These are phyloP conservation scores for Mycena albidolilacea DNA, from an alignment of 768 basidiomycete genomes.

Conservation along the genomic window DNA sequence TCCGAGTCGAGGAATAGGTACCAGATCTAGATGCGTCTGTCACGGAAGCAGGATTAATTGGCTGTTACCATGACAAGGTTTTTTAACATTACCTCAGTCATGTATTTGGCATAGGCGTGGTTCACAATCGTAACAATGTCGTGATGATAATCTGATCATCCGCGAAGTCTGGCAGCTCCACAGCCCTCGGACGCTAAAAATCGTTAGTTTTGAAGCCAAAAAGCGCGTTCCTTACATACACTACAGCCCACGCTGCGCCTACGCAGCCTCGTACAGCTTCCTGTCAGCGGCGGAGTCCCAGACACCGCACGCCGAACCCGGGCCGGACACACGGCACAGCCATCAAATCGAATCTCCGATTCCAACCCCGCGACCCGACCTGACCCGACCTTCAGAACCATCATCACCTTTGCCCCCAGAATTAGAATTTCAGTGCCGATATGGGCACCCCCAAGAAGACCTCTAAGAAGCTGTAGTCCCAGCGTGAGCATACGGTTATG, in stretches of 20 bases:
- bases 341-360: conserved; percentile 16
- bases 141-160: neutral
- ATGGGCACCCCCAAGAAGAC: conserved; percentile 43
- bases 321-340: conserved; percentile 9
- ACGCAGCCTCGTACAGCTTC: conserved; percentile 2
- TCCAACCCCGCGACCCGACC: conserved; percentile 23
- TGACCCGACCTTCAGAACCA: too few species aligned
- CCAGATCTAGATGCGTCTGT: too few species aligned
- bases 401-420: conserved; percentile 28
- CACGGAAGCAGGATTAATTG: too few species aligned
- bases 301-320: neutral
- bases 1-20: too few species aligned
- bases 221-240: neutral
- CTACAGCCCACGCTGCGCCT: neutral
- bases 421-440: conserved; percentile 10
- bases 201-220: too few species aligned
- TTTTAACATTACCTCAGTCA: too few species aligned
- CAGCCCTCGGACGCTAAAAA: neutral
- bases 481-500: too few species aligned
- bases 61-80: too few species aligned
- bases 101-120: too few species aligned
- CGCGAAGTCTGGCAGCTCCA: neutral
- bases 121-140: too few species aligned
- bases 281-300: too few species aligned
- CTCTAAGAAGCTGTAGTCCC: conserved; percentile 37